A percentile compares a stretch with the other conserved stretches of the same genome.
These are phyloP conservation scores for Heterobasidion parviporum DNA, from an alignment of 1,284 basidiomycete species.

Conservation along the genomic window DNA sequence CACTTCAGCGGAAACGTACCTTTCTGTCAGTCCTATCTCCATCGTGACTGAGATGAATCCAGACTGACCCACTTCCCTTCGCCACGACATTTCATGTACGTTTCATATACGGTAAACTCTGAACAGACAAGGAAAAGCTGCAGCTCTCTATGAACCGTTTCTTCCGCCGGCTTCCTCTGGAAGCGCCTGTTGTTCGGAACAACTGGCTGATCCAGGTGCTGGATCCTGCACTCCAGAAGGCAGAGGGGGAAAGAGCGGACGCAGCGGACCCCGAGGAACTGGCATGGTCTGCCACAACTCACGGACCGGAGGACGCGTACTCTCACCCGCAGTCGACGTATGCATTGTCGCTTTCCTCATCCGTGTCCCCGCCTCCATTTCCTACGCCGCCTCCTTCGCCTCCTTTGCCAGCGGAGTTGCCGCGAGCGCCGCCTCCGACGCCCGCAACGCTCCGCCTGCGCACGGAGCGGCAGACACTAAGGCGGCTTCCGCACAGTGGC, in stretches of 20 bases:
- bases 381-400: not conserved
- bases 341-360: not conserved
- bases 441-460: conserved; percentile 51
- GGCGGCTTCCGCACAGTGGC: conserved; percentile 58
- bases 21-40: conserved; percentile 41
- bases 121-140: conserved; percentile 54
- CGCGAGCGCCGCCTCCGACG: conserved; percentile 2
- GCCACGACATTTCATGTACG: not conserved
- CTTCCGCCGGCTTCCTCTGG: conserved; percentile 55
- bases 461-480: conserved; percentile 66
- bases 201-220: conserved; percentile 65
- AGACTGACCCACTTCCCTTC: not conserved
- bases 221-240: conserved; percentile 17
- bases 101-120: not conserved
- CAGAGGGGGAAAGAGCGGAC: conserved; percentile 2
- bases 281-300: conserved; percentile 55
- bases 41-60: not conserved
- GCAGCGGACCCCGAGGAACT: conserved; percentile 52
- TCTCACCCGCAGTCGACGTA: conserved; percentile 22
- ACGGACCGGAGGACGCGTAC: conserved; percentile 57
- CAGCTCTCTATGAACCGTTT: conserved; percentile 61
- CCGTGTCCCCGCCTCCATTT: not conserved
- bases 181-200: conserved; percentile 66
- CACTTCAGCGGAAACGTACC: conserved; percentile 63
- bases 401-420: not conserved